Evolutionary conservation across 495 filamentous ascomycete genomes (phyloP).

Genomic region (Hyaloscypha hepaticicola): DNA sequence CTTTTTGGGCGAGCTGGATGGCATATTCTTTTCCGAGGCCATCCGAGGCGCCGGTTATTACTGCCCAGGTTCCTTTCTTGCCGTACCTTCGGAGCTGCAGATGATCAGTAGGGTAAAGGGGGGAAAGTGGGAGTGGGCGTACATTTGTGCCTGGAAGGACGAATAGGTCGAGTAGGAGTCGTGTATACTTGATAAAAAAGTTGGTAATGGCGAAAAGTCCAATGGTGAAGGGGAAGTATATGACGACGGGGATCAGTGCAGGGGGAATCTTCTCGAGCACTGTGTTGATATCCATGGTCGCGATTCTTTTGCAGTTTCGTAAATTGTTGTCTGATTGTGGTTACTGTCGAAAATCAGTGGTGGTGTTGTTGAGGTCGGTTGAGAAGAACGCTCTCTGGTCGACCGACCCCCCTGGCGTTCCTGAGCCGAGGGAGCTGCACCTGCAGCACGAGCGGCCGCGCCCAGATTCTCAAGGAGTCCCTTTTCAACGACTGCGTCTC

Average conservation of each 20-base stretch:
- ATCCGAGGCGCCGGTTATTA: conserved; percentile 94
- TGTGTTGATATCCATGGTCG: not conserved
- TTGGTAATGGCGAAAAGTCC: conserved; percentile 59
- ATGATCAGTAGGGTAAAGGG: not conserved
- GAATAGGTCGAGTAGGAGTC: conserved; percentile 72
- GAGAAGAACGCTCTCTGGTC: too few relatives aligned
- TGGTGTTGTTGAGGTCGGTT: conserved; percentile 2
- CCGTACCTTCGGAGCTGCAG: conserved; percentile 84
- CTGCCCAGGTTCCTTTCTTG: conserved; percentile 87
- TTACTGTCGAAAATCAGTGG: not conserved
- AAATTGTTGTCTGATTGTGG: not conserved
- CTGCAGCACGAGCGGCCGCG: not conserved
- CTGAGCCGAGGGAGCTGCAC: too few relatives aligned
- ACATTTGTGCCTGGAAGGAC: conserved; percentile 64
- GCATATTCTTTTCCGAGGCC: conserved; percentile 97
- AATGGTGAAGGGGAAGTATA: conserved; percentile 37
- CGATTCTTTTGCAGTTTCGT: not conserved
- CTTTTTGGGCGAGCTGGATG: conserved; percentile 81
- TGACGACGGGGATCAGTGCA: not conserved
- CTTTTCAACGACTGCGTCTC: not conserved
- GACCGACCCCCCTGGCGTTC: not conserved
- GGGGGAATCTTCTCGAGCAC: not conserved
- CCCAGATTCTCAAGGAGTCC: not conserved
- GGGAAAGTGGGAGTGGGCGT: conserved; percentile 27
- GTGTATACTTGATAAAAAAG: conserved; percentile 59